Evolutionary conservation across 2,329 filamentous ascomycete species (phyloP), one percentile per base, ranked within the genome.

Genomic region (Penicillium sclerotiorum): DNA sequence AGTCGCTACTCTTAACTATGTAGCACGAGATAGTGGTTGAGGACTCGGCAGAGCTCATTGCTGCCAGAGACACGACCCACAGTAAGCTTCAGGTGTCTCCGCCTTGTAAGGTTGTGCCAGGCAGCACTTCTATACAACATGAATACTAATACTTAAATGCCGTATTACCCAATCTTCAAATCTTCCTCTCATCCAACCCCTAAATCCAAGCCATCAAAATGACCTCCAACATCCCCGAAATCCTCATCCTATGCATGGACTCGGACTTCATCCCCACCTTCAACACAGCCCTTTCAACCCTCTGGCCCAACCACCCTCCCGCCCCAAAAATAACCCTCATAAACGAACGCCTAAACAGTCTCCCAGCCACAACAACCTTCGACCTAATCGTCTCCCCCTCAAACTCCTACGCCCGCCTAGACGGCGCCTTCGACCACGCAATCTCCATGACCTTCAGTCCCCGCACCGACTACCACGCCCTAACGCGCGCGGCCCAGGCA

Each of bases 351-450:
- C 70, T 82, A 5, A 63, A 68, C 8, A 57, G 63, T 2, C 58
- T 81, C 2, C 65, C 74, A 0, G 9, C 58, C 0, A 43, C 51
- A 1, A 60, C 71, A 8, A 64, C 64, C 23, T 80, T 79, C 58
- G 74, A 81, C 58, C 66, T 76, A 11, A 65, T 82, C 35, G 77
- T 81, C 18, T 82, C 79, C 1, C 80, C 79, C 0, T 78, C 79
- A 35, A 82, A 82, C 57, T 80, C 77, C 1, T 82, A 80, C 59
- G 79, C 73, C 22, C 71, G 73, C 1, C 72, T 83, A 1, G 79
- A 82, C 53, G 80, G 80, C 22, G 77, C 72, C 40, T 83, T 81
- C 53, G 79, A 82, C 62, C 75, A 80, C 54, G 79, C 79, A 20
- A 77, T 82, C 47, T 80, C 78, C 0, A 69, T 72, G 25, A 70